Evolutionary conservation across 768 basidiomycete genomes (phyloP), one percentile per base, ranked within the genome.

Genomic region (Termitomyces titanicus): DNA sequence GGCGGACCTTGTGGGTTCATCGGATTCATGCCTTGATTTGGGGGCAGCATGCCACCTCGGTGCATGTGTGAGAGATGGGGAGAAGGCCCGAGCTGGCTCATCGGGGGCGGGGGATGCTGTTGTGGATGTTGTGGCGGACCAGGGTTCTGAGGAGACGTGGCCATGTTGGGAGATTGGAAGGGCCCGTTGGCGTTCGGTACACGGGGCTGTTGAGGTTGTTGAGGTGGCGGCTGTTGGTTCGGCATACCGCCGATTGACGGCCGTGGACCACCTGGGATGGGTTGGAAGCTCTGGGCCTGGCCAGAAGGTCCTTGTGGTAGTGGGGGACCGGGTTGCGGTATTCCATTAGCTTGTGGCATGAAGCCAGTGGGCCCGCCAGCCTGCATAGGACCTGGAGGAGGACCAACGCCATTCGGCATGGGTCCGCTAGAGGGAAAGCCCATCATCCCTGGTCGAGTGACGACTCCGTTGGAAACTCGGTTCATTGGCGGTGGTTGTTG

Each of bases 131-230:
- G 66, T 27, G 40, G 52, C 5, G 53, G 56, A 25, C 71, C 74
- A 8, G 49, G 65, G 44, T 78, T 78, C 58, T 84, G 84, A 0
- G 83, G 80, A 3, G 85, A 84, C 48, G 80, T 78, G 2, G 83
- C 74, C 69, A 88, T 84, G 2, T 80, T 84, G 4, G 86, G 86
- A 20, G 85, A 86, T 39, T 79, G 83, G 66, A 83, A 88, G 9
- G 80, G 79, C 13, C 79, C 82, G 52, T 80, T 79, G 18, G 77
- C 71, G 51, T 81, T 80, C 18, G 77, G 72, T 3, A 63, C 68
- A 22, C 78, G 79, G 39, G 65, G 73, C 53, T 65, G 70, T 33
- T 46, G 51, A 3, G 24, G 59, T 38, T 64, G 62, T 40, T 61
- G 62, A 17, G 58, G 59, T 15, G 54, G 61, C 8, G 48, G 61